Conservation (phyloP, 192 early-diverging fungal genomes). For the Lobosporangium transversale region DNA sequence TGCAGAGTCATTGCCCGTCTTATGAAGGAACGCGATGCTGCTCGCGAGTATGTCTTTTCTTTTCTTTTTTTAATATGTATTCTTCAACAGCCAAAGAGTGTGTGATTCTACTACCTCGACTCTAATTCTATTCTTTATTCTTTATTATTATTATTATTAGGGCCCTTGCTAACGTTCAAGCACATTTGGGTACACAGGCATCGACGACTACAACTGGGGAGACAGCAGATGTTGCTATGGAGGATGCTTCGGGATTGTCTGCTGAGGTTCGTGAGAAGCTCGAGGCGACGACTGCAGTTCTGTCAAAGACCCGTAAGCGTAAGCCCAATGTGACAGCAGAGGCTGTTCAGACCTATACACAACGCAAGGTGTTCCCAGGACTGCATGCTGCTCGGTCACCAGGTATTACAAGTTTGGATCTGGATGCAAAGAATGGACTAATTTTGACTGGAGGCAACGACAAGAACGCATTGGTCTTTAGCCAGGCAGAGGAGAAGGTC, state of each 20-base stretch:
- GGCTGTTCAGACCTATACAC: conserved; percentile 67
- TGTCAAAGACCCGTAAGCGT: conserved; percentile 71
- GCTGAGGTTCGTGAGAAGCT: conserved; percentile 62
- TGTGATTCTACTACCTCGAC: background rate
- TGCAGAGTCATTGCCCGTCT: conserved; percentile 94
- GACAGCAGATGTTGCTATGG: conserved; percentile 39
- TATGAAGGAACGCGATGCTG: conserved; percentile 90
- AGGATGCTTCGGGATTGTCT: conserved; percentile 64
- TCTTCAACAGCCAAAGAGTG: background rate
- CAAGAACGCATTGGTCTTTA: conserved; percentile 80
- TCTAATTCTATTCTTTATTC: background rate
- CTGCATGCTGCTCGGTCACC: conserved; percentile 79
- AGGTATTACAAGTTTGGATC: conserved; percentile 69
- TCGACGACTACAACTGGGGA: conserved; percentile 41
- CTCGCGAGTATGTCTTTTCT: conserved; percentile 67
- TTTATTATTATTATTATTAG: conserved; percentile 28
- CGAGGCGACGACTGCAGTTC: conserved; percentile 56
- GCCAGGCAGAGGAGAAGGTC: conserved; percentile 69
- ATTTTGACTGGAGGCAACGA: conserved; percentile 84
- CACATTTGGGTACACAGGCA: conserved; percentile 63
- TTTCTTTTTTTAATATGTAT: background rate
- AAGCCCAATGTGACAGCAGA: conserved; percentile 80
- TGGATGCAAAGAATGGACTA: conserved; percentile 66
- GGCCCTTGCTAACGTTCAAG: conserved; percentile 67
- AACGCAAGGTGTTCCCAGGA: conserved; percentile 63